phyloP scores from a whole-genome alignment of 495 filamentous ascomycete genomes.

The Glarea lozoyensis region DNA sequence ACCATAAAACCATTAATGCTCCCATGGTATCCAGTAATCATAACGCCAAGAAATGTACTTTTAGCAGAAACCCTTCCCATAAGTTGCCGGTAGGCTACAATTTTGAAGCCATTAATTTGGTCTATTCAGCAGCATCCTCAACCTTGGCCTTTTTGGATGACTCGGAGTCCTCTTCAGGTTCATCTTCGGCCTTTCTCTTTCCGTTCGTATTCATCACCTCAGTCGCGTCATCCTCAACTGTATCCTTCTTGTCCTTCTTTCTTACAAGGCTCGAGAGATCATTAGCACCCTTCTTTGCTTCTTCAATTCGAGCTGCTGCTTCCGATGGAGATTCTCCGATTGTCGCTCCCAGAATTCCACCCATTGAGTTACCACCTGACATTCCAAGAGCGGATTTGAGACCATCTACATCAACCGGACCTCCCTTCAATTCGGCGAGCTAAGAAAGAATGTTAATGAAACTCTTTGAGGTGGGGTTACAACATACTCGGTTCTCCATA shows the following conservation, averaged over 20 bases:
- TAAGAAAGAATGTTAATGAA: slow-evolving; percentile 20
- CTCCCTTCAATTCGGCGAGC: slow-evolving; percentile 68
- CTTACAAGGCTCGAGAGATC: slow-evolving; percentile 83
- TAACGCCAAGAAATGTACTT: too few species aligned
- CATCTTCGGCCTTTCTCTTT: slow-evolving; percentile 39
- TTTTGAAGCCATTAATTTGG: too few species aligned
- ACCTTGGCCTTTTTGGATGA: slow-evolving; percentile 27
- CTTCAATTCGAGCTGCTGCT: slow-evolving; percentile 59
- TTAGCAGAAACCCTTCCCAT: too few species aligned
- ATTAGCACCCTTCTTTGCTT: slow-evolving; percentile 70
- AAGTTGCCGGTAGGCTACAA: too few species aligned
- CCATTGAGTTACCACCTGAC: slow-evolving; percentile 36
- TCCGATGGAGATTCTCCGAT: slow-evolving; percentile 56
- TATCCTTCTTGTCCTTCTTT: slow-evolving; percentile 28
- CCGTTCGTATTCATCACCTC: slow-evolving; percentile 15
- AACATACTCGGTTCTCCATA: slow-evolving; percentile 72
- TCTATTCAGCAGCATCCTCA: slow-evolving; percentile 11
- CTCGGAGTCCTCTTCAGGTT: slow-evolving; percentile 26
- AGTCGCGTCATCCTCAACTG: slow-evolving; percentile 3
- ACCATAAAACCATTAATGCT: neutral
- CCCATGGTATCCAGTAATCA: slow-evolving; percentile 8
- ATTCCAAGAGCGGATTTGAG: slow-evolving; percentile 44
- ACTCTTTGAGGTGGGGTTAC: slow-evolving; percentile 3
- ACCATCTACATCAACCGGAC: slow-evolving; percentile 45
- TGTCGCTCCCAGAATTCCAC: slow-evolving; percentile 65